Evolutionary conservation across 2,329 filamentous ascomycete species (phyloP).

Genomic region (Plectosphaerella plurivora): DNA sequence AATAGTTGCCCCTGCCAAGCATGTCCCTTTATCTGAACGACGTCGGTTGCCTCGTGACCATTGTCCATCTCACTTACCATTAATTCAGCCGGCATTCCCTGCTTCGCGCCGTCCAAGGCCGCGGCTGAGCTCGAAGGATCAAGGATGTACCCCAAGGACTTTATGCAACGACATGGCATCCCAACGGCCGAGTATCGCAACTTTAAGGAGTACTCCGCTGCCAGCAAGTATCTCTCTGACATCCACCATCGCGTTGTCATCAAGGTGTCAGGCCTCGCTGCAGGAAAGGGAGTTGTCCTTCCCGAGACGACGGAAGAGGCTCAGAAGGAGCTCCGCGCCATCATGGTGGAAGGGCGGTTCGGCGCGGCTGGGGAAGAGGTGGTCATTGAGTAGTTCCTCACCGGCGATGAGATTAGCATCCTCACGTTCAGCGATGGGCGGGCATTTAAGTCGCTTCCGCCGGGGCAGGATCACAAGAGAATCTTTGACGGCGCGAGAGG

Average conservation of each 20-base stretch:
- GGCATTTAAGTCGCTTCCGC: slow-evolving; percentile 75
- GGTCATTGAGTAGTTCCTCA: slow-evolving; percentile 90
- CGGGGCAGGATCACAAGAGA: slow-evolving; percentile 95
- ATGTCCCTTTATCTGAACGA: no score
- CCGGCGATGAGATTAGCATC: slow-evolving; percentile 88
- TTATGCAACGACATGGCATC: slow-evolving; percentile 88
- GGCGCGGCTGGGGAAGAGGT: slow-evolving; percentile 84
- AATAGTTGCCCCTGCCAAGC: no score
- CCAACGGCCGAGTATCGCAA: slow-evolving; percentile 90
- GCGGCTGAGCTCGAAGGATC: slow-evolving; percentile 91
- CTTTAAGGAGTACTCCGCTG: slow-evolving; percentile 73
- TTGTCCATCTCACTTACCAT: neutral
- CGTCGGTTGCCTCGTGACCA: no score
- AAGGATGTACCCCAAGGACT: slow-evolving; percentile 97
- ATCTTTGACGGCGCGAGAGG: slow-evolving; percentile 87
- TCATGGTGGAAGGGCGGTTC: slow-evolving; percentile 87
- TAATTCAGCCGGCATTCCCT: slow-evolving; percentile 59
- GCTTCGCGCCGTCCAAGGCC: slow-evolving; percentile 80
- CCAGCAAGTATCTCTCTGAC: slow-evolving; percentile 68
- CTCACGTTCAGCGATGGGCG: slow-evolving; percentile 89
- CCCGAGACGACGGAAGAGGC: slow-evolving; percentile 80
- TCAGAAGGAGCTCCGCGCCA: slow-evolving; percentile 73
- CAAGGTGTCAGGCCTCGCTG: slow-evolving; percentile 88
- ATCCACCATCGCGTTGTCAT: slow-evolving; percentile 77
- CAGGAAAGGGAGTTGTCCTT: slow-evolving; percentile 93